Conservation (phyloP, 768 basidiomycete genomes). For the Gymnopilus dilepis region DNA sequence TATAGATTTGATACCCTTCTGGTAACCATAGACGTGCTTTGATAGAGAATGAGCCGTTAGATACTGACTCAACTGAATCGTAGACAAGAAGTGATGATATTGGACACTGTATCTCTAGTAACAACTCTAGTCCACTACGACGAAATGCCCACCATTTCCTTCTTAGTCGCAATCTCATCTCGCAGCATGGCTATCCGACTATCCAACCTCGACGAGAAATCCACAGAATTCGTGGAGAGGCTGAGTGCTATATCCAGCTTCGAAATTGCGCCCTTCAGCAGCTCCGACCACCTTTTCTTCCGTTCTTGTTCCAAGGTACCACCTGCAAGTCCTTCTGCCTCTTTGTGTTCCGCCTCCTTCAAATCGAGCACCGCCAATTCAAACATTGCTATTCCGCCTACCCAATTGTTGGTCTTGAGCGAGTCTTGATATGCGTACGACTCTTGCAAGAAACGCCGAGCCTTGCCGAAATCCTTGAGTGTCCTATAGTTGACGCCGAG, state of each 20-base stretch:
- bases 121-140: neutral
- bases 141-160: constrained; percentile 43
- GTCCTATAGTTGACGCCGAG: constrained; percentile 73
- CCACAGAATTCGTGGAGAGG: constrained; percentile 57
- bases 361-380: constrained; percentile 76
- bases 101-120: neutral
- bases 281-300: constrained; percentile 53
- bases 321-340: constrained; percentile 6
- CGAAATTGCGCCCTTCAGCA: constrained; percentile 50
- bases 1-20: no score
- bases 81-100: no score
- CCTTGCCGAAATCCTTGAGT: constrained; percentile 45
- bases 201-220: constrained; percentile 72
- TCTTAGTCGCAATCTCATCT: constrained; percentile 73
- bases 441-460: constrained; percentile 57
- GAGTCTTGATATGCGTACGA: constrained; percentile 47
- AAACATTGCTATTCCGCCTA: constrained; percentile 67
- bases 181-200: constrained; percentile 70
- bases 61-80: no score
- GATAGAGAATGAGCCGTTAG: no score
- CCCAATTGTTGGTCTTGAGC: constrained; percentile 67
- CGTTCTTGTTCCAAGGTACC: constrained; percentile 2
- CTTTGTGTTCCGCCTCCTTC: constrained; percentile 52
- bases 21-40: no score
- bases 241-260: constrained; percentile 58